Evolutionary conservation across 192 early-diverging fungal genomes (phyloP), one percentile per base, ranked within the genome.

Genomic region (Mortierella alpina): DNA sequence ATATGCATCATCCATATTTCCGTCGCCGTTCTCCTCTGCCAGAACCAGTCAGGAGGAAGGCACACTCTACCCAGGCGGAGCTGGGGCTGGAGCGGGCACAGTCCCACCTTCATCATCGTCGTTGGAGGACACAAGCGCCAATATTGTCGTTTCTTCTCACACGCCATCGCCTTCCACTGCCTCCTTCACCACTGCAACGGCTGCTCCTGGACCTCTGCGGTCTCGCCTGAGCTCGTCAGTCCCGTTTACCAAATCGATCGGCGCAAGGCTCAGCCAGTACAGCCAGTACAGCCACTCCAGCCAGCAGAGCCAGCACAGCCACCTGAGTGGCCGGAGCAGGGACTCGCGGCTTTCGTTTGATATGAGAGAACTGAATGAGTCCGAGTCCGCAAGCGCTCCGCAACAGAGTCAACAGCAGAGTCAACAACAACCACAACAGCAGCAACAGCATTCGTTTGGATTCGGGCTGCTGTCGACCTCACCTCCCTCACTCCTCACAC

Each of bases 221-320:
- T n/a, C 57, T 0, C 46, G 60, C 9, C 49, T 66, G 45, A 66
- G 67, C 6, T 23, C 55, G 14, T 70, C 68, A 13, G 55, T 48
- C 5, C 62, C 75, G 12, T 68, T 63, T 47, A 31, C 73, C 14
- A 70, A 61, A 20, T 70, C 75, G 22, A 60, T 66, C 17, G 18
- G 20, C 0, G 41, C 75, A 3, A 58, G 75, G 5, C 59, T 78
- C 12, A 79, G 76, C 44, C 77, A 80, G 10, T 60, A 53, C 42
- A 80, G 77, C 54, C 77, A 80, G 31, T 49, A 75, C 59, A 68
- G 65, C 9, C 70, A 72, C 46, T 72, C 70, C 31, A 80, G 77
- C 48, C 77, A 80, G 17, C 74, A 60, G 14, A 65, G 67, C 55
- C 73, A 75, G 17, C 69, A 70, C 5, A 79, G 76, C 53, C 77